phyloP scores from a whole-genome alignment of 2,329 filamentous ascomycete species.

The Fusarium oxysporum region DNA sequence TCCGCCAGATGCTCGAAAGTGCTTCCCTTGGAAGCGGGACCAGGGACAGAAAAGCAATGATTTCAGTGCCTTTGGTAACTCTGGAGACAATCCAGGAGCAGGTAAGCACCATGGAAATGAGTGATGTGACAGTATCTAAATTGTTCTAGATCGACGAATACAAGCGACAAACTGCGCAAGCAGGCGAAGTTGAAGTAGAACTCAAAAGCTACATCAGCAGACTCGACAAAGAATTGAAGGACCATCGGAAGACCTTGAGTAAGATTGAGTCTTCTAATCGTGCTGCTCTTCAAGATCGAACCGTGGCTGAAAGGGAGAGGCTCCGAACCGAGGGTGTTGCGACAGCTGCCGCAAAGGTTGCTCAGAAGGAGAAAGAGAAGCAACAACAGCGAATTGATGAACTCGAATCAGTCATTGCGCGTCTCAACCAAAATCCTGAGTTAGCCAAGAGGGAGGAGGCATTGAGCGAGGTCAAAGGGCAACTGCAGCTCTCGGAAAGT shows the following conservation, averaged over 20 bases:
- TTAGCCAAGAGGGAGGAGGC: conserved; percentile 44
- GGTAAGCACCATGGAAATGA: conserved; percentile 44
- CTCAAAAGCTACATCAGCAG: conserved; percentile 57
- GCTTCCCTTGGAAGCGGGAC: conserved; percentile 21
- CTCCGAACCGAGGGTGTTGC: conserved; percentile 52
- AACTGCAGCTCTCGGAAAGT: conserved; percentile 56
- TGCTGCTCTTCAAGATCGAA: conserved; percentile 63
- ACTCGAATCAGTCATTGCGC: conserved; percentile 50
- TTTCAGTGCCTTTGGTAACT: conserved; percentile 48
- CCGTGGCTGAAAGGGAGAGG: conserved; percentile 59
- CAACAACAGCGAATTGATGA: conserved; percentile 52
- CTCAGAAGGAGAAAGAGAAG: conserved; percentile 52
- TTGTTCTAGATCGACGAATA: conserved; percentile 46
- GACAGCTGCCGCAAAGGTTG: conserved; percentile 43
- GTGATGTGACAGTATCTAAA: conserved; percentile 27
- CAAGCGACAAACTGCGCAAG: conserved; percentile 40
- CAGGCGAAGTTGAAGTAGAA: conserved; percentile 48
- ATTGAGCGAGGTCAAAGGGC: conserved; percentile 52
- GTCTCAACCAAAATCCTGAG: conserved; percentile 44
- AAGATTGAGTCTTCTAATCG: conserved; percentile 61
- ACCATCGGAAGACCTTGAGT: conserved; percentile 57
- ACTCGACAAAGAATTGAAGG: conserved; percentile 60
- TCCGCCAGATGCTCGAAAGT: conserved; percentile 47
- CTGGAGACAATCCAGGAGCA: conserved; percentile 55
- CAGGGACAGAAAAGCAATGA: conserved; percentile 34